Evolutionary conservation across 371 early-diverging fungal genomes (phyloP), one percentile per base, ranked within the genome.

Genomic region (Sporodiniella umbellata): DNA sequence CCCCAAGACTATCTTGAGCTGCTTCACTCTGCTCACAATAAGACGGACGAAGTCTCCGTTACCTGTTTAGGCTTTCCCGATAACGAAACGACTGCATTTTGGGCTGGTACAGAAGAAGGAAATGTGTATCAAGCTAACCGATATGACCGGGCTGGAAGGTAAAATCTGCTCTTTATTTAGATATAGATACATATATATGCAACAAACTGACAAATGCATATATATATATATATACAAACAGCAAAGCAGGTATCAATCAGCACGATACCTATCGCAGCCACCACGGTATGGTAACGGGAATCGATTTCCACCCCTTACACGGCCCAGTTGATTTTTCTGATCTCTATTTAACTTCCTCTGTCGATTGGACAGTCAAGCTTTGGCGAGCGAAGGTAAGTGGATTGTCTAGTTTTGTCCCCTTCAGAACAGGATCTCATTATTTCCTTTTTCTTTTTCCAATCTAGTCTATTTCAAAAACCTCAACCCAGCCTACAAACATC

Each of bases 31-130:
- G 61, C 82, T 12, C 89, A 91, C 59, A 72, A 79, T 26, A 86
- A 88, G 56, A 93, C 93, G 10, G 93, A 94, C 56, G 98, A 97
- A 65, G 90, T 97, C 15, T 87, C 95, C 0, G 84, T 94, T 11
- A 95, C 98, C 0, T 75, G 86, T 22, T 60, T 95, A 35, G 95
- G 86, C 26, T 95, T 96, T 78, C 93, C 94, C 14, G 86, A 86
- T 57, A 89, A 88, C 60, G 98, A 98, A 64, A 90, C 93, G 2
- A 78, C 93, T 2, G 83, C 90, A 0, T 96, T 95, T 62, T 90
- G 90, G 86, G 89, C 92, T n/a, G 98, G 98, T 25, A 96, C 96
- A 0, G 96, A 96, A 60, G 96, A 96, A 57, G 97, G 98, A 44
- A 79, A 72, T 56, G 77, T 94, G 0, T 94, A 93, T 60, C 94